Evolutionary conservation across 2,329 filamentous ascomycete species (phyloP).

Genomic region (Epichloe sibirici): DNA sequence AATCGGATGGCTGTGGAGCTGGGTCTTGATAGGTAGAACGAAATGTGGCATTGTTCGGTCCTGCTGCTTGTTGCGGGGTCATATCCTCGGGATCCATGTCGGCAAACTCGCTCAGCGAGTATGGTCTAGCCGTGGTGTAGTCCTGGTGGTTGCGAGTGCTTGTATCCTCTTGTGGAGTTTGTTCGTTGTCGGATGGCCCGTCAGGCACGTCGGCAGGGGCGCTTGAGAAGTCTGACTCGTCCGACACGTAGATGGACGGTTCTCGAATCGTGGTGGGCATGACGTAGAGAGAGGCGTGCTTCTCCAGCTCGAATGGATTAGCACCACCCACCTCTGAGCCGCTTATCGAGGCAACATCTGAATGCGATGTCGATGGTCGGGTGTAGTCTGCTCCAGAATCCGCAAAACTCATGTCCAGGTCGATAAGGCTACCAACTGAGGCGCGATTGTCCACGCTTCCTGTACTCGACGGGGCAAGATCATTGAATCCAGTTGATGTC

Average conservation of each 20-base stretch:
- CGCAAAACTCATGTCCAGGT: conserved; percentile 42
- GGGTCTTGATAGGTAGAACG: conserved; percentile 7
- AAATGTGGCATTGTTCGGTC: conserved; percentile 8
- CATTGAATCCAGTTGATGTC: conserved; percentile 27
- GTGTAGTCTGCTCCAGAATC: conserved; percentile 38
- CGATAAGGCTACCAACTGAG: conserved; percentile 36
- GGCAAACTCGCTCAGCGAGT: conserved; percentile 28
- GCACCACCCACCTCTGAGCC: conserved; percentile 43
- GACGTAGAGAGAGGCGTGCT: conserved; percentile 45
- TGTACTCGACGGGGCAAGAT: conserved; percentile 26
- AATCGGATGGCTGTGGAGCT: conserved; percentile 10
- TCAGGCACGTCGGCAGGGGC: conserved; percentile 19
- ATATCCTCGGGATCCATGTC: conserved; percentile 28
- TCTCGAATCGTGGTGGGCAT: conserved; percentile 31
- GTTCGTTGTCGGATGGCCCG: conserved; percentile 7
- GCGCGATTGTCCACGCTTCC: conserved; percentile 25
- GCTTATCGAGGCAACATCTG: conserved; percentile 41
- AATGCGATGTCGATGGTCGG: conserved; percentile 47
- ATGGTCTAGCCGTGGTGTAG: conserved; percentile 16
- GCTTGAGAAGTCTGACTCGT: conserved; percentile 39
- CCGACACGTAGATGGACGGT: conserved; percentile 49
- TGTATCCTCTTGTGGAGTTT: conserved; percentile 6
- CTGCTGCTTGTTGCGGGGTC: conserved; percentile 19
- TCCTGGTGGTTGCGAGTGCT: conserved; percentile 6
- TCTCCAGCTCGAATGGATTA: conserved; percentile 51